Base-by-base conservation (phyloP, 2,329 filamentous ascomycete genomes). In the Colletotrichum brevisporum region DNA sequence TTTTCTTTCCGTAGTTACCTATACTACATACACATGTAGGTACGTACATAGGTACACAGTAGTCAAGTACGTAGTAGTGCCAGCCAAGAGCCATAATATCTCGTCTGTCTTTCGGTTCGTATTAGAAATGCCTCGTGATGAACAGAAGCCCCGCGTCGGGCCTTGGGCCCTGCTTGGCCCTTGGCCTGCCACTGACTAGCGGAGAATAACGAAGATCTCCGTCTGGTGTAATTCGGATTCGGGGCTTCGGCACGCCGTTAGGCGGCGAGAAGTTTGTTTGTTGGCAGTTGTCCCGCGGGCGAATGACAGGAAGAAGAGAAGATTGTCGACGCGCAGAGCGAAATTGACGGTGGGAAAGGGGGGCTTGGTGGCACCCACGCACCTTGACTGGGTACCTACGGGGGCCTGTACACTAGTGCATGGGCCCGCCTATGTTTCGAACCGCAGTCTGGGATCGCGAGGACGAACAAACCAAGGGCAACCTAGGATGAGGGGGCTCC, bases 151-250 rank as follows among this genome's bases (percentile, higher is more conserved):
- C 66, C 51, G 51, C 51, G 55, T 55, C 26, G 21, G 43, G 66
- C 39, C 66, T 43, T 43, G 21, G 43, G 66, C 39, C 66, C 52
- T 69, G 55, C 66, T 43, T 43, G 21, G 43, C 62, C 39, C 66
- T 52, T 69, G 55, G 66, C 55, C 54, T 21, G 55, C 45, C 55
- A 48, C 60, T 50, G 31, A 39, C 45, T 43, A 59, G 66, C 66
- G 66, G 66, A 69, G 66, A 69, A 69, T 53, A 56, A 69, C 55
- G 62, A 61, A 66, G 62, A 69, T 69, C 66, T 66, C 66, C 66
- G 62, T 66, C 66, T 69, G 62, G 62, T 54, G 55, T 52, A 8
- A 36, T 36, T 9, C 8, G 8, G 10, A 36, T 43, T 69, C 50
- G 61, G 53, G 47, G 39, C 61, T 12, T 47, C 62, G 51, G 62